Evolutionary conservation across 306 rosid genomes (phyloP).

Genomic region (Mimosa bimucronata): DNA sequence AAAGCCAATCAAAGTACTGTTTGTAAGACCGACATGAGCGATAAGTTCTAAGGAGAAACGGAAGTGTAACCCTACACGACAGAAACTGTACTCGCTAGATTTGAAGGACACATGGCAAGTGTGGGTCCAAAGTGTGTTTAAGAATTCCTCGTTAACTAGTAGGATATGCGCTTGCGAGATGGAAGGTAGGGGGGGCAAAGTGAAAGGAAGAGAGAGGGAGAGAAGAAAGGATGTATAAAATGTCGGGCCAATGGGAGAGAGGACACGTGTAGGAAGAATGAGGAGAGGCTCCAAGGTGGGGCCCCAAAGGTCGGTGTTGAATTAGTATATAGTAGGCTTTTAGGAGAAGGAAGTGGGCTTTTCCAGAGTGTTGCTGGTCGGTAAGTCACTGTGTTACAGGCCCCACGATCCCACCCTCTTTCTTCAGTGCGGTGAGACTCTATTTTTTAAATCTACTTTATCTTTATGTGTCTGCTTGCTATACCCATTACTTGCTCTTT

Average conservation of each 20-base stretch:
- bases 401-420: not conserved
- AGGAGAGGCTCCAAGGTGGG: slow-evolving; percentile 37
- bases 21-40: slow-evolving; percentile 36
- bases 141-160: too few relatives aligned
- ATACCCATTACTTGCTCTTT: not conserved
- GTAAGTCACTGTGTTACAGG: not conserved
- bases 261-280: slow-evolving; percentile 43
- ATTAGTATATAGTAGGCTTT: not conserved
- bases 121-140: not conserved
- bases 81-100: not conserved
- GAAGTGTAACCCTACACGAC: not conserved
- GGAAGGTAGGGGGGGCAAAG: slow-evolving; percentile 18
- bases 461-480: too few relatives aligned
- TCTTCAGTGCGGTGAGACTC: not conserved
- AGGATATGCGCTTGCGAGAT: not conserved
- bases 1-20: slow-evolving; percentile 12
- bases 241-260: slow-evolving; percentile 28
- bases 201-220: slow-evolving; percentile 17
- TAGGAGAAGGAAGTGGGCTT: not conserved
- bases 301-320: slow-evolving; percentile 47
- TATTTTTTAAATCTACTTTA: not conserved
- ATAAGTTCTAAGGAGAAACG: not conserved
- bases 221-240: slow-evolving; percentile 14
- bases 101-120: not conserved
- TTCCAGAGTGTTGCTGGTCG: not conserved